These are phyloP conservation scores for Pterocarpus macrocarpus DNA, from an alignment of 306 rosid species.

Conservation along the genomic window DNA sequence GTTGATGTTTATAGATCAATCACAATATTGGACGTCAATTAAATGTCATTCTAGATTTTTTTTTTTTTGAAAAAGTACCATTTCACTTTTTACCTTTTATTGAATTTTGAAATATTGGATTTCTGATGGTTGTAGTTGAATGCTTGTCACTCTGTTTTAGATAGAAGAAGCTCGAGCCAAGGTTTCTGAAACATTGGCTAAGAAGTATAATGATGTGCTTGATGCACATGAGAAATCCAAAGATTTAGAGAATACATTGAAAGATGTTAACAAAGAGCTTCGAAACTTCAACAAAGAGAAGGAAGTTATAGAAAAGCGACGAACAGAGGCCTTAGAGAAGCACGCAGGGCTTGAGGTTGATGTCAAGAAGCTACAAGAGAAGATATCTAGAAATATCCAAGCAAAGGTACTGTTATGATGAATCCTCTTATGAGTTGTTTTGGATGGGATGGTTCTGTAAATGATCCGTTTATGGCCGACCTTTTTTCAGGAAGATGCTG, in stretches of 20 bases:
- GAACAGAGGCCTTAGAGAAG: slow-evolving; percentile 78
- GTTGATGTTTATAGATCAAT: neutral
- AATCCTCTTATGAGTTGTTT: slow-evolving; percentile 30
- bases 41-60: slow-evolving; percentile 1
- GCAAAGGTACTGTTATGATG: slow-evolving; percentile 70
- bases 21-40: slow-evolving; percentile 1
- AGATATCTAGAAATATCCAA: slow-evolving; percentile 66
- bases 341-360: slow-evolving; percentile 93
- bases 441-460: slow-evolving; percentile 41
- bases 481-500: slow-evolving; percentile 81
- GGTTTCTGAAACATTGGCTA: slow-evolving; percentile 84
- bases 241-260: slow-evolving; percentile 82
- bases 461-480: slow-evolving; percentile 26
- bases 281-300: slow-evolving; percentile 83
- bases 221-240: slow-evolving; percentile 92
- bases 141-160: slow-evolving; percentile 59
- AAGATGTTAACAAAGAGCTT: slow-evolving; percentile 85
- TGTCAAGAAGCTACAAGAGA: slow-evolving; percentile 87
- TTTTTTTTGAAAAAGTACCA: neutral
- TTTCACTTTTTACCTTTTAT: slow-evolving; percentile 11
- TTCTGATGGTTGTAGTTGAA: slow-evolving; percentile 30
- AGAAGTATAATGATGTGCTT: slow-evolving; percentile 88
- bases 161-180: slow-evolving; percentile 82
- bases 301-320: slow-evolving; percentile 76
- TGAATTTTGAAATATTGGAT: slow-evolving; percentile 27